Evolutionary conservation across 805 yeast genomes (phyloP), one percentile per base, ranked within the genome.

Genomic region (Wickerhamiella vanderwaltii): DNA sequence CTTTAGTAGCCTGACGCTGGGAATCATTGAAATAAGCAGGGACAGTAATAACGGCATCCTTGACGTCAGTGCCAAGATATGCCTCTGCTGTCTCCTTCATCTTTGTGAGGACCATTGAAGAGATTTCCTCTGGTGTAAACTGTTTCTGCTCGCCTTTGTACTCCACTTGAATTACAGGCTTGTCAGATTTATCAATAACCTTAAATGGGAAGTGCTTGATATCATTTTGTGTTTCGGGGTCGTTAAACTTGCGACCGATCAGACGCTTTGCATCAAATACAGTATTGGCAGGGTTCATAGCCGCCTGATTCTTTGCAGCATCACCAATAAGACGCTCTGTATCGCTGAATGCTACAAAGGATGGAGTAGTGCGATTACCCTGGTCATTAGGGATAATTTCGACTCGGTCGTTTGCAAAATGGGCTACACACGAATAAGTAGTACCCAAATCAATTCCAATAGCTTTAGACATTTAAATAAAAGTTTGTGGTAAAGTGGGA

Each of bases 281-380:
- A 35, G 96, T 87, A 73, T 87, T 87, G 47, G 68, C 52, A 42
- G 96, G 95, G 69, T 87, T 88, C 78, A 86, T 82, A 51, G 96
- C 95, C 44, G 95, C 95, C 70, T 88, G 96, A 67, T 88, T 87
- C 77, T 88, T 88, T 47, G 96, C 97, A 54, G 96, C 94, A 67
- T 86, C 95, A 65, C 95, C 95, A 55, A 86, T 86, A 57, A 86
- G 72, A 68, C 95, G 80, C 69, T 88, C 97, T 30, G 87, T 73
- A 60, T 85, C 95, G 22, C 94, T 85, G 75, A 87, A 87, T 39
- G 94, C 95, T 48, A 88, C 96, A 62, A 82, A 87, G 25, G 95
- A 86, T 26, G 96, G 96, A 13, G 96, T 87, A 48, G 94, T 88
- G 72, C 96, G 81, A 73, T 88, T 87, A 72, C 97, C 97, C 70